Percentiles rank a stretch among this genome's conserved stretches.
Conservation (phyloP, 2,329 filamentous ascomycete species). For the Septoria petroselini region DNA sequence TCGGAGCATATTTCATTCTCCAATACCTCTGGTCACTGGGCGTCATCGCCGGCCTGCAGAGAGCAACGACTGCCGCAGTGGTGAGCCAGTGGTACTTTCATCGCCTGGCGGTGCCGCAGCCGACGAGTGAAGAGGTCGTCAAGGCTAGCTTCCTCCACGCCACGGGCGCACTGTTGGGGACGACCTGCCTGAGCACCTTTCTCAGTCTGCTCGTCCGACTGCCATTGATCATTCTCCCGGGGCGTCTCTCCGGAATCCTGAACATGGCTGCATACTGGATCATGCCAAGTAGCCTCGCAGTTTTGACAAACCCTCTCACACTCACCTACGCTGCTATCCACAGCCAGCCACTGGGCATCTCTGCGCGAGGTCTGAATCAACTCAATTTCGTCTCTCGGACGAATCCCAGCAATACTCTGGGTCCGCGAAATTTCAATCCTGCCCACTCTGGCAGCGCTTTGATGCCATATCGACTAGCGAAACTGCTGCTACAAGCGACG, state of each 20-base stretch:
- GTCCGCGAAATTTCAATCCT: conserved; percentile 35
- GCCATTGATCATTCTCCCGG: conserved; percentile 78
- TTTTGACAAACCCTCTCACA: conserved; percentile 85
- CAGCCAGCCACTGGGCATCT: conserved; percentile 73
- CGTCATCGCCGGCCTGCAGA: conserved; percentile 82
- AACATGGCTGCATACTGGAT: conserved; percentile 73
- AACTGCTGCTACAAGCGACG: conserved; percentile 85
- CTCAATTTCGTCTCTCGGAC: conserved; percentile 75
- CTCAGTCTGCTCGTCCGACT: conserved; percentile 76
- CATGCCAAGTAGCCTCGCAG: conserved; percentile 78
- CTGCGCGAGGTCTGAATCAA: conserved; percentile 74
- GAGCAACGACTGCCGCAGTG: conserved; percentile 86
- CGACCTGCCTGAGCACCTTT: conserved; percentile 83
- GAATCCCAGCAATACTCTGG: conserved; percentile 67
- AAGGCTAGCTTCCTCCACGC: conserved; percentile 78
- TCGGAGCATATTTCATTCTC: conserved; percentile 86
- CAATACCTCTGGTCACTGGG: conserved; percentile 95
- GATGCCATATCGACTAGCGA: conserved; percentile 79
- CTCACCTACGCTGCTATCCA: conserved; percentile 93
- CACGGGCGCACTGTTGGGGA: conserved; percentile 82
- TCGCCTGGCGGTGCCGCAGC: conserved; percentile 73
- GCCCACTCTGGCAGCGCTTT: conserved; percentile 37
- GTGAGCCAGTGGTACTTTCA: conserved; percentile 99
- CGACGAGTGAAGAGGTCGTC: conserved; percentile 77
- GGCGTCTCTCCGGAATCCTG: conserved; percentile 65